Base-by-base conservation (phyloP, 2,329 filamentous ascomycete species). In the Exophiala spinifera region DNA sequence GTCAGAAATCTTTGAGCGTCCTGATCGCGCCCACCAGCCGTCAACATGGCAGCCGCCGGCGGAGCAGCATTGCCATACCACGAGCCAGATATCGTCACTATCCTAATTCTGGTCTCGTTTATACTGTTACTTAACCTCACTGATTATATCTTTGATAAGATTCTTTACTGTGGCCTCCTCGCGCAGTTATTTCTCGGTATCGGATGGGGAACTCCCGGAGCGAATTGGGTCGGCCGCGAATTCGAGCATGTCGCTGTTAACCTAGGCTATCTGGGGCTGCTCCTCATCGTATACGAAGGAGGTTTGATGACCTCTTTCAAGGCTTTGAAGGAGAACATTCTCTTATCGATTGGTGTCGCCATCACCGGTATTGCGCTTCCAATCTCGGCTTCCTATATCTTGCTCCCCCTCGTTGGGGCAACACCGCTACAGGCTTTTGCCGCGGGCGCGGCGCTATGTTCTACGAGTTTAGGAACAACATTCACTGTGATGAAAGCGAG, bases 391-490 rank as follows among this genome's bases (percentile, higher is more conserved):
- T 88, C 86, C 0, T 91, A 87, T 60, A 64, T 78, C 1, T 74
- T 89, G 0, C 72, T 70, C 10, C 66, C 70, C 0, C 66, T 87
- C 2, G 68, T 78, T 1, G 66, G 72, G 13, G 79, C 82, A 0
- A 77, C 76, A 0, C 69, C 73, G 0, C 62, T 87, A 0, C 84
- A 89, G 64, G 80, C 81, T 0, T 92, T 91, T 64, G 81, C 86
- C 1, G 83, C 87, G 0, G 88, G 88, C 6, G 86, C 87, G 2
- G 83, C 88, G 0, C 72, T 91, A 0, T 89, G 85, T 63, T 86
- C 86, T 1, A 91, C 87, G 0, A 87, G 84, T 52, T 73, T 91
- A 0, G 88, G 88, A 4, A 91, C 87, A 0, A 86, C 83, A 0
- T 86, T 86, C 59, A 80, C 82, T 0, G 77, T 87, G 3, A 70